Percentiles rank a stretch among this genome's conserved stretches.
Conservation (phyloP, 495 filamentous ascomycete genomes). For the Tuber indicum region DNA sequence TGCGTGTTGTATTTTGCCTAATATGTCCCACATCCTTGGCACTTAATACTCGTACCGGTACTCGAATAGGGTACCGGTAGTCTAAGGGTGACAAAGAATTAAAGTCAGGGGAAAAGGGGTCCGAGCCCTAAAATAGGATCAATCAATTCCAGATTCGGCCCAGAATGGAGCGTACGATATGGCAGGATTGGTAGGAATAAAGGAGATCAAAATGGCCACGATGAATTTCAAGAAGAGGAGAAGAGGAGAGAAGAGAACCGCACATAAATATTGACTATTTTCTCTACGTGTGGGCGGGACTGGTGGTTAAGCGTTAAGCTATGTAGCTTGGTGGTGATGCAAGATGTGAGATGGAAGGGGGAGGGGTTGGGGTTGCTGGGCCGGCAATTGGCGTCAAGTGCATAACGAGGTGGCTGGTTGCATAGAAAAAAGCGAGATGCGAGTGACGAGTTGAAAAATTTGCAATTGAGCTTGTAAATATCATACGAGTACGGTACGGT, state of each 20-base stretch:
- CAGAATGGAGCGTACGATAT: not conserved
- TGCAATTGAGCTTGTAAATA: not conserved
- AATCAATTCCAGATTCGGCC: slow-evolving; percentile 1
- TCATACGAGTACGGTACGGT: not conserved
- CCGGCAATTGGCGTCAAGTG: slow-evolving; percentile 20
- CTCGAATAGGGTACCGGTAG: no score
- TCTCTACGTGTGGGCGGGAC: slow-evolving; percentile 10
- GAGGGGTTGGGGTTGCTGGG: not conserved
- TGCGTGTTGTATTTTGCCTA: slow-evolving; percentile 11
- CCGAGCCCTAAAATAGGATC: slow-evolving; percentile 15
- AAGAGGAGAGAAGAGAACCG: not conserved
- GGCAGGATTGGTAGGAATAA: slow-evolving; percentile 5
- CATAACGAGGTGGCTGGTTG: slow-evolving; percentile 8
- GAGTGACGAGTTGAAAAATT: not conserved
- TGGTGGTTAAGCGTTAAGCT: not conserved
- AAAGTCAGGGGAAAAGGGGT: slow-evolving; percentile 16
- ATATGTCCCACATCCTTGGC: slow-evolving; percentile 8
- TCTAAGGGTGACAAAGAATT: not conserved
- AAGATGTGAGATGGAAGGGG: slow-evolving; percentile 4
- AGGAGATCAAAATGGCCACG: not conserved
- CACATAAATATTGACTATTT: not conserved
- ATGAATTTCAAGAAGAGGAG: not conserved
- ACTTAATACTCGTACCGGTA: no score
- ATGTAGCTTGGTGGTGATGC: not conserved
- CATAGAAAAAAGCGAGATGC: not conserved